Evolutionary conservation across 2,329 filamentous ascomycete genomes (phyloP), one percentile per base, ranked within the genome.

Genomic region (Sphaerulina vaccinii): DNA sequence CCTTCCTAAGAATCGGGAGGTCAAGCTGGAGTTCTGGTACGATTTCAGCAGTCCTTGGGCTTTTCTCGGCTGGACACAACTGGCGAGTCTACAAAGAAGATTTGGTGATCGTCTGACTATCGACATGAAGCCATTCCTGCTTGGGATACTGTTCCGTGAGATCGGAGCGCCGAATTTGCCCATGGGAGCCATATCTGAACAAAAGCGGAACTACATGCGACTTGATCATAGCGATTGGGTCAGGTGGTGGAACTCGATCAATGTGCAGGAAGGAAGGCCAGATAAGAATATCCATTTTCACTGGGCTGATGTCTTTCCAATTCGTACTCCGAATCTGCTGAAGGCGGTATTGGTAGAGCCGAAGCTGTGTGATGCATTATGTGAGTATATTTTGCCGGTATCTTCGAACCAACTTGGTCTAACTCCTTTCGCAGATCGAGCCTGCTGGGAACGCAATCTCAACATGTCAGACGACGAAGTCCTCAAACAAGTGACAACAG

Each of bases 21-120:
- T 62, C 10, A 62, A 56, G 41, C 38, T 62, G 10, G 57, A 62
- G 43, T 62, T 62, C 42, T 62, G 55, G 55, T 58, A 58, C 37
- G 59, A 62, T 23, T 62, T 62, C 42, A 53, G 48, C 19, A 56
- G 52, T 45, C 59, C 59, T 0, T 62, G 59, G 59, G 57, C 55
- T 0, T 62, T 55, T 37, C 44, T 62, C 5, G 59, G 57, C 2
- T 58, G 55, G 57, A 62, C 59, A 23, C 59, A 60, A 37, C 48
- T 62, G 2, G 45, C 16, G 4, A 51, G 51, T 11, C 29, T 62
- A 10, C 43, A 56, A 36, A 24, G 57, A 29, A 38, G 54, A 5
- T 62, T 62, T 37, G 57, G 57, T 2, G 15, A 54, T 23, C 49
- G 48, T 3, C 24, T 62, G 21, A 36, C 37, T 8, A 56, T 62